Evolutionary conservation across 2,329 filamentous ascomycete genomes (phyloP).

Genomic region (Aspergillus sp.): DNA sequence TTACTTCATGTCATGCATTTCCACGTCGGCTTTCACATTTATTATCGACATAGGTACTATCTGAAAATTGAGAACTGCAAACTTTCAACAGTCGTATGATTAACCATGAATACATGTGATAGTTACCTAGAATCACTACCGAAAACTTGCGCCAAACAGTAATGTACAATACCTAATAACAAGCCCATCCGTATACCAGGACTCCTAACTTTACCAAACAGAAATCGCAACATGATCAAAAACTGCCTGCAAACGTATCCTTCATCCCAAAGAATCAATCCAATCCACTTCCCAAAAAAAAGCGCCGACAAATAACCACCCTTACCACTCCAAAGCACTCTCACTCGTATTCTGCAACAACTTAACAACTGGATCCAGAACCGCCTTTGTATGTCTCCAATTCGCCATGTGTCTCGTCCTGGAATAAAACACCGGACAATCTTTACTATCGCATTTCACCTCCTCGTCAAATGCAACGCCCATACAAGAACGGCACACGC

Average conservation of each 20-base stretch:
- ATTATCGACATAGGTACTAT: not conserved
- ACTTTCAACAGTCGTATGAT: not conserved
- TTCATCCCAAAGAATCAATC: too few species aligned
- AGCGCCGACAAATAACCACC: not conserved
- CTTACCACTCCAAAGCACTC: conserved; percentile 39
- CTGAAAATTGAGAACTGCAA: not conserved
- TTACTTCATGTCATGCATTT: too few species aligned
- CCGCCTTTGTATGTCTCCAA: conserved; percentile 37
- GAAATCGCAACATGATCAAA: too few species aligned
- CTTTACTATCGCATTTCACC: conserved; percentile 83
- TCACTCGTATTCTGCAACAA: conserved; percentile 36
- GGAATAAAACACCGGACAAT: conserved; percentile 87
- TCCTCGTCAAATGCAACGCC: conserved; percentile 70
- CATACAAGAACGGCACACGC: conserved; percentile 78
- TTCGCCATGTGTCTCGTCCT: conserved; percentile 38
- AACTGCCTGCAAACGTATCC: too few species aligned
- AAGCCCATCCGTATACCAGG: not conserved
- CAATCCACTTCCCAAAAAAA: not conserved
- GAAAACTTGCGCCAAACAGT: not conserved
- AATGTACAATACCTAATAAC: not conserved
- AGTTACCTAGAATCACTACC: not conserved
- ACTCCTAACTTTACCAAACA: not conserved
- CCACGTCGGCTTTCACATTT: too few species aligned
- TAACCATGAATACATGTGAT: not conserved
- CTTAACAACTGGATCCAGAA: conserved; percentile 38